phyloP scores from a whole-genome alignment of 352 stramenopile genomes.

The Blastocystis sp. region DNA sequence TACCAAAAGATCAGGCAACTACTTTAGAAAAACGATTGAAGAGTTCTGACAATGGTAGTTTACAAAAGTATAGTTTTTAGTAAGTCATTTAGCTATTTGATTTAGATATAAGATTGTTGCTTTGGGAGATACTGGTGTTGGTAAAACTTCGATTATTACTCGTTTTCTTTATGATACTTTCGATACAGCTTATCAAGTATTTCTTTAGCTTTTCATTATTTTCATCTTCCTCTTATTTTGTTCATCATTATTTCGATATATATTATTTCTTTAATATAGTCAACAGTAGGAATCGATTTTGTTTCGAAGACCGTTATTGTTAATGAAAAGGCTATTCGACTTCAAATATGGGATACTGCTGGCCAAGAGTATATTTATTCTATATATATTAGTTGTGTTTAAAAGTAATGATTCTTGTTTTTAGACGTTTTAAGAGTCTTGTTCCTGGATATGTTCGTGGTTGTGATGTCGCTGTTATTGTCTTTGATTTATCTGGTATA shows the following conservation, averaged over 20 bases:
- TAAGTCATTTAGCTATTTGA: no score
- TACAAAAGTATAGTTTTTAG: no score
- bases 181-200: constrained; percentile 75
- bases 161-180: constrained; percentile 96
- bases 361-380: constrained; percentile 33
- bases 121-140: constrained; percentile 81
- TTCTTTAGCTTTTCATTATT: no score
- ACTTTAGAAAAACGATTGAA: no score
- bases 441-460: constrained; percentile 37
- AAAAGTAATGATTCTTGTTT: no score
- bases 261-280: constrained; percentile 8
- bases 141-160: constrained; percentile 98
- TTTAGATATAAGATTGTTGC: constrained; percentile 56
- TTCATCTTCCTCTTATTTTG: not conserved
- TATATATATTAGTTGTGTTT: not conserved
- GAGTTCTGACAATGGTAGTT: no score
- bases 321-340: not conserved
- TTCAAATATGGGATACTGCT: constrained; percentile 34
- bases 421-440: constrained; percentile 28
- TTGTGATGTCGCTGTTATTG: constrained; percentile 12
- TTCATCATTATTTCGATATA: no score
- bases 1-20: no score
- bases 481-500: constrained; percentile 29
- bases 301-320: constrained; percentile 29
- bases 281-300: constrained; percentile 35